Evolutionary conservation across 192 early-diverging fungal species (phyloP).

Genomic region (Backusella luteola): DNA sequence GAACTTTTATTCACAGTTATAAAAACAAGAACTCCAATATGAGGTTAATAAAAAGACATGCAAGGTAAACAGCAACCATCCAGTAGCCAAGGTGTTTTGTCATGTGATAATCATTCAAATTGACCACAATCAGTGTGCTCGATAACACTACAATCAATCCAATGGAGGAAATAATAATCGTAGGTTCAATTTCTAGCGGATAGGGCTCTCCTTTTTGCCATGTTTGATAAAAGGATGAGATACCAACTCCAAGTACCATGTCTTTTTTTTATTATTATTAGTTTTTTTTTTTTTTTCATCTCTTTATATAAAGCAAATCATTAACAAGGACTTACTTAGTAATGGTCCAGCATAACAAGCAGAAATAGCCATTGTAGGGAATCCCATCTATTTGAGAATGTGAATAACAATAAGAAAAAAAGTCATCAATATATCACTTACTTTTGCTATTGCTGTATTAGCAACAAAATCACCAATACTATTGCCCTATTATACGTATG

Average conservation of each 20-base stretch:
- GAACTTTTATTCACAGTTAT: neutral
- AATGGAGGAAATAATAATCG: slow-evolving; percentile 64
- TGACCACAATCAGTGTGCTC: slow-evolving; percentile 54
- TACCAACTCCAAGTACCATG: slow-evolving; percentile 81
- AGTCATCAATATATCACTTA: neutral
- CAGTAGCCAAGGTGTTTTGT: slow-evolving; percentile 52
- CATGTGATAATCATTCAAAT: slow-evolving; percentile 57
- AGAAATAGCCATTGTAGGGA: slow-evolving; percentile 90
- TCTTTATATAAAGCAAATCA: neutral
- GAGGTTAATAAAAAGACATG: slow-evolving; percentile 57
- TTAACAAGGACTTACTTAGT: slow-evolving; percentile 55
- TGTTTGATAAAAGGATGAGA: slow-evolving; percentile 61
- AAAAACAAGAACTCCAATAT: slow-evolving; percentile 44
- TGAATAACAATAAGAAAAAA: neutral
- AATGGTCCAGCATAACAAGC: slow-evolving; percentile 94
- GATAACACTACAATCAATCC: slow-evolving; percentile 62
- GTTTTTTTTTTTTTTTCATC: neutral
- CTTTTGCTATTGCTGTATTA: slow-evolving; percentile 81
- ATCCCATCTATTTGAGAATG: slow-evolving; percentile 62
- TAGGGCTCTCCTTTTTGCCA: slow-evolving; percentile 44
- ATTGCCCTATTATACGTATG: slow-evolving; percentile 51
- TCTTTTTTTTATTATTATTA: slow-evolving; percentile 36
- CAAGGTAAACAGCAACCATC: slow-evolving; percentile 57
- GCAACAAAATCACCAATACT: slow-evolving; percentile 87
- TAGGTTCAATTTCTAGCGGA: slow-evolving; percentile 58